These are phyloP conservation scores for Cladosporium sp. DNA, from an alignment of 2,329 filamentous ascomycete species.

Conservation along the genomic window DNA sequence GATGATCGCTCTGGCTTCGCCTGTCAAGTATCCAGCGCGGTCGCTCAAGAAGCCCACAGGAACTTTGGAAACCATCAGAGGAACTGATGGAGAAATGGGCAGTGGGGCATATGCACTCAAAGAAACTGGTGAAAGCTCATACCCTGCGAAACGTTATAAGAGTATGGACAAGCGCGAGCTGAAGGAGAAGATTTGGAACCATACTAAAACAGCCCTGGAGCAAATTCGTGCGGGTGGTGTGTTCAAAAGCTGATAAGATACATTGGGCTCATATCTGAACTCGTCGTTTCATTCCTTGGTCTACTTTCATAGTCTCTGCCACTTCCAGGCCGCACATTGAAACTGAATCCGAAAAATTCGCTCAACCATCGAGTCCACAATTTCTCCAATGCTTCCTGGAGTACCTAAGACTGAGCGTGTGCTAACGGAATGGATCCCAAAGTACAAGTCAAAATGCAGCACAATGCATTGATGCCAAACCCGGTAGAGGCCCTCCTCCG, in stretches of 20 bases:
- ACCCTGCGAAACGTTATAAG: not conserved
- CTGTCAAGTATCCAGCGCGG: not conserved
- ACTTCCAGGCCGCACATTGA: no score
- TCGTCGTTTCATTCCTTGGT: no score
- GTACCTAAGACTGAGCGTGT: no score
- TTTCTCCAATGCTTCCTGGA: no score
- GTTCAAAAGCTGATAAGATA: not conserved
- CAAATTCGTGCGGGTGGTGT: not conserved
- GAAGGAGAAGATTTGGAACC: not conserved
- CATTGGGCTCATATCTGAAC: no score
- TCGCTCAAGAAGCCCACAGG: not conserved
- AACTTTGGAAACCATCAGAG: not conserved
- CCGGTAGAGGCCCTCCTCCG: no score
- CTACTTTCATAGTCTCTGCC: no score
- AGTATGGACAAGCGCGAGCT: not conserved
- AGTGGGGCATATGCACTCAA: conserved; percentile 1
- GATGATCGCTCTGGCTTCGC: not conserved
- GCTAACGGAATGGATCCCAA: no score
- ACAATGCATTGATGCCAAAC: no score
- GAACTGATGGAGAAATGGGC: not conserved
- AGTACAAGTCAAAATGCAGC: no score
- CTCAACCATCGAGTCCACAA: no score
- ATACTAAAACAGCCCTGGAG: not conserved
- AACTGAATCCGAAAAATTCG: no score
- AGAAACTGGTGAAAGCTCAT: not conserved